Base-by-base conservation (phyloP, 495 filamentous ascomycete species). In the Lepraria neglecta region DNA sequence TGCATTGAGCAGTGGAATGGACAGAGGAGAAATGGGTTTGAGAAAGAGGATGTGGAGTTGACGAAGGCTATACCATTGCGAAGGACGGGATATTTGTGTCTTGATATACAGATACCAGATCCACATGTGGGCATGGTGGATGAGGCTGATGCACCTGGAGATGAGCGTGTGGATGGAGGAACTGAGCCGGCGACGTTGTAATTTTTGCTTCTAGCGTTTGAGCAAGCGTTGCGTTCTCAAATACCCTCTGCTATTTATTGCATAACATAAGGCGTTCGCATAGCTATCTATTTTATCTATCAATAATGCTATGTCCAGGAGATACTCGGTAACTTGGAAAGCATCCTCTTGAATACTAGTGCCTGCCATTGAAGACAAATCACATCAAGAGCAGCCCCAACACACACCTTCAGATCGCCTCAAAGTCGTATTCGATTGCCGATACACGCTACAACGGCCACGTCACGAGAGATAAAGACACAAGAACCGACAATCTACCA, bases 21-120 rank as follows among this genome's bases (percentile, higher is more conserved):
- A 14, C 81, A 88, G 55, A 77, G 82, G 71, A 80, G 78, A 66
- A 79, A 77, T 67, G 73, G 77, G 38, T 75, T 74, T 14, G 75
- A 73, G 55, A 73, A 70, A 15, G 84, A 73, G 72, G 82, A 69
- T 63, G 73, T 74, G 53, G 77, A 80, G 12, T 77, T 83, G 6
- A 87, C 90, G 4, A 83, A 78, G 66, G 87, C 95, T 61, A 82
- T 95, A 67, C 80, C 87, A 53, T 74, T 96, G 61, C 82, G 89
- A 66, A 78, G 87, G 67, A 91, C 91, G 40, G 92, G 88, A 17
- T 97, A 95, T 72, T 84, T 96, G 86, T 90, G 84, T 74, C 77
- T 94, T 40, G 89, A 94, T 70, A 88, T 94, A 48, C 89, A 92
- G 74, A 90, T 94, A 47, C 87, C 88, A 0, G 87, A 92, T 69